Conservation (phyloP, 116 monocot genomes). For the Zostera marina region DNA sequence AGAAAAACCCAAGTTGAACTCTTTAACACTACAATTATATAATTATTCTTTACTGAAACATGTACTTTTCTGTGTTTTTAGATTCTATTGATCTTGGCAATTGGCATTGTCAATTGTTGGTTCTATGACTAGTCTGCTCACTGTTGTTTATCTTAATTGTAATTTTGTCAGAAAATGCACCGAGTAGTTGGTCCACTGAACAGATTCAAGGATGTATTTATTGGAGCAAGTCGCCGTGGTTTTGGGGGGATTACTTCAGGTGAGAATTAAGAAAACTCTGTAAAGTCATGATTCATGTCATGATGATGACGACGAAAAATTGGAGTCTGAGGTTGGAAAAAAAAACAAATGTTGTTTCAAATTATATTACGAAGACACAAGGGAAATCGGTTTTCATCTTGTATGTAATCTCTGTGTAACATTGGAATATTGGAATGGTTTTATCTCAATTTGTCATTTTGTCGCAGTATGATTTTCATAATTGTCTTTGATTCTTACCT, state of each 20-base stretch:
- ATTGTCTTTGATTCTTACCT: too few species aligned
- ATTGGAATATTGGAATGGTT: too few species aligned
- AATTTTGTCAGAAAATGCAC: background rate
- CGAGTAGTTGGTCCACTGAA: background rate
- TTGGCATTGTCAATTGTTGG: background rate
- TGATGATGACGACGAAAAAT: background rate
- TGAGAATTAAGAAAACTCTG: background rate
- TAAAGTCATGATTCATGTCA: too few species aligned
- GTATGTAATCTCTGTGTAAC: too few species aligned
- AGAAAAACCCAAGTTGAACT: too few species aligned
- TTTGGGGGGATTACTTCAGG: background rate
- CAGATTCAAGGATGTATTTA: constrained; percentile 1
- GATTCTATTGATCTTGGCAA: background rate
- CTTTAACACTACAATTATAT: too few species aligned
- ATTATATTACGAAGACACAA: background rate
- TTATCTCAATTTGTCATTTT: too few species aligned
- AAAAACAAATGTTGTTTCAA: background rate
- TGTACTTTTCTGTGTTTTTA: too few species aligned
- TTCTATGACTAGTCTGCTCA: background rate
- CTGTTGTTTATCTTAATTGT: background rate
- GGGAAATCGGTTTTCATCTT: too few species aligned
- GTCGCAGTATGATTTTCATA: too few species aligned
- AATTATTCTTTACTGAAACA: too few species aligned
- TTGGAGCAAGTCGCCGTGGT: constrained; percentile 1
- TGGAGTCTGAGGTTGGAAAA: too few species aligned